Evolutionary conservation across 2,329 filamentous ascomycete genomes (phyloP).

Genomic region (Lasiodiplodia hormozganensis): DNA sequence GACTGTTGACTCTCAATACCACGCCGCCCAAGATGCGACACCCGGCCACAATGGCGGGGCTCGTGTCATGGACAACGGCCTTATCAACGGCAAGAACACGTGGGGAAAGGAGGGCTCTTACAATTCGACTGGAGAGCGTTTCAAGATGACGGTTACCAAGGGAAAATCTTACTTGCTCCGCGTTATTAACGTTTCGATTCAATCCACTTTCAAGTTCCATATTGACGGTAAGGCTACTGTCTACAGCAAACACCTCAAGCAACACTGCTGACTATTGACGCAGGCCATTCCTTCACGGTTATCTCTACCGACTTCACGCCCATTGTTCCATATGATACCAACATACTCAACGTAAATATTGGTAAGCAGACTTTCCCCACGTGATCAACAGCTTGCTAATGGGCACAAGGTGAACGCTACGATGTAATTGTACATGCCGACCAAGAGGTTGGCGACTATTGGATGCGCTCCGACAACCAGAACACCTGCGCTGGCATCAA

Average conservation of each 20-base stretch:
- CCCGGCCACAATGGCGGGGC: constrained; percentile 43
- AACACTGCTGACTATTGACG: constrained; percentile 22
- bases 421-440: constrained; percentile 48
- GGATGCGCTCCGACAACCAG: constrained; percentile 49
- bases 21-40: constrained; percentile 32
- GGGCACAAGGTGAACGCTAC: constrained; percentile 45
- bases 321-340: constrained; percentile 49
- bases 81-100: constrained; percentile 64
- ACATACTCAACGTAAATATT: constrained; percentile 44
- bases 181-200: constrained; percentile 61
- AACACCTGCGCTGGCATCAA: constrained; percentile 47
- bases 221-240: constrained; percentile 42
- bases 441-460: constrained; percentile 42
- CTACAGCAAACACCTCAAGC: not conserved
- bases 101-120: constrained; percentile 50
- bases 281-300: constrained; percentile 52
- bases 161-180: constrained; percentile 64
- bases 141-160: constrained; percentile 46
- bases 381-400: constrained; percentile 36
- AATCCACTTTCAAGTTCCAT: constrained; percentile 52
- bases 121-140: constrained; percentile 39
- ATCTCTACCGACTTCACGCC: constrained; percentile 54
- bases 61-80: constrained; percentile 53
- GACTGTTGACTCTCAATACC: constrained; percentile 38
- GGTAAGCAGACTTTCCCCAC: constrained; percentile 41